A percentile compares a stretch with the other conserved stretches of the same genome.
Conservation (phyloP, 1,284 basidiomycete genomes). For the Grifola frondosa region DNA sequence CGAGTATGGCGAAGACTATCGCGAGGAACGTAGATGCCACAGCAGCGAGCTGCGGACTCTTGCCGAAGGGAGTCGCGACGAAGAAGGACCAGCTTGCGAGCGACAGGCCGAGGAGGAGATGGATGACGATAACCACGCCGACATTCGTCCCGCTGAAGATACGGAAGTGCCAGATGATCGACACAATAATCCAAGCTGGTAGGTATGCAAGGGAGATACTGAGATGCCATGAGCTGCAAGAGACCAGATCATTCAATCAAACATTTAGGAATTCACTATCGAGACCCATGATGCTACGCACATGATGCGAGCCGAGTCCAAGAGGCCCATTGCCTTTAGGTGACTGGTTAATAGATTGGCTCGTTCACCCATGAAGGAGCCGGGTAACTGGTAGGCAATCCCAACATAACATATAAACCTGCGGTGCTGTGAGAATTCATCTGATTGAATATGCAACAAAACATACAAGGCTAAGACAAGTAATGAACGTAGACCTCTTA, state of each 20-base stretch:
- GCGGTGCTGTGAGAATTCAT: slow-evolving; percentile 2
- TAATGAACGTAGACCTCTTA: slow-evolving; percentile 58
- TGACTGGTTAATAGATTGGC: slow-evolving; percentile 61
- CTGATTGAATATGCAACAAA: not conserved
- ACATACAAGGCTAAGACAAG: slow-evolving; percentile 63
- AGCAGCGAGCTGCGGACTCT: slow-evolving; percentile 73
- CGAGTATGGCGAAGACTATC: slow-evolving; percentile 70
- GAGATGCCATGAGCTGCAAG: slow-evolving; percentile 62
- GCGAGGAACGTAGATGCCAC: slow-evolving; percentile 65
- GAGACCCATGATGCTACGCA: no score
- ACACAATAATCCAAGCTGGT: slow-evolving; percentile 66
- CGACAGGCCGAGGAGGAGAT: slow-evolving; percentile 66
- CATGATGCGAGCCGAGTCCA: slow-evolving; percentile 65
- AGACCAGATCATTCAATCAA: not conserved
- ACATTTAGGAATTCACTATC: no score
- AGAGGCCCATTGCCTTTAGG: slow-evolving; percentile 73
- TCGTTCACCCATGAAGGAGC: slow-evolving; percentile 61
- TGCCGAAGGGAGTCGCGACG: slow-evolving; percentile 65
- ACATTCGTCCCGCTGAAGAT: slow-evolving; percentile 65
- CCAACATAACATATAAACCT: slow-evolving; percentile 69
- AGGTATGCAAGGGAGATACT: slow-evolving; percentile 56
- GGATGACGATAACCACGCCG: slow-evolving; percentile 61
- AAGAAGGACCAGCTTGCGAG: slow-evolving; percentile 73
- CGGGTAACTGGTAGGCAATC: slow-evolving; percentile 72
- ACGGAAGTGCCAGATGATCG: slow-evolving; percentile 59